phyloP scores from a whole-genome alignment of 805 yeast species.

The Spathaspora girioi region DNA sequence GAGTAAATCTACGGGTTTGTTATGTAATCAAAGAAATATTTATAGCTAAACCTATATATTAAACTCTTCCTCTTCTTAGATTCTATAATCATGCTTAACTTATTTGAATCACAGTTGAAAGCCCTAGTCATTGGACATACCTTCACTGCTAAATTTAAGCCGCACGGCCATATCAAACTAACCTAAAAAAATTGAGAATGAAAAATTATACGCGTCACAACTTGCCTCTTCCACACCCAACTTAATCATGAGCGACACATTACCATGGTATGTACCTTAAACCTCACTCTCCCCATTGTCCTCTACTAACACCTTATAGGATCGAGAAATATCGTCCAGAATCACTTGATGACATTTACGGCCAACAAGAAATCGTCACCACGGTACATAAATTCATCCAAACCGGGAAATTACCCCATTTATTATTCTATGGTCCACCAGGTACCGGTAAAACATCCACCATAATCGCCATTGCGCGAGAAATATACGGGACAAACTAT shows the following conservation, averaged over 20 bases:
- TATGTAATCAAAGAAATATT: too few species aligned
- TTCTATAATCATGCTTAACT: too few species aligned
- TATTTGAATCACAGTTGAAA: too few species aligned
- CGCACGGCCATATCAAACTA: too few species aligned
- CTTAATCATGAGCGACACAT: slow-evolving; percentile 8
- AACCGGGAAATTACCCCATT: slow-evolving; percentile 83
- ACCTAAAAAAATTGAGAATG: too few species aligned
- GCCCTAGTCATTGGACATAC: too few species aligned
- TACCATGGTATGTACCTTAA: slow-evolving; percentile 49
- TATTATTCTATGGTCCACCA: slow-evolving; percentile 91
- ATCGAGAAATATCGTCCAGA: slow-evolving; percentile 94
- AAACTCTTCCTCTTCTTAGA: too few species aligned
- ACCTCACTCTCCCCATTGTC: not conserved
- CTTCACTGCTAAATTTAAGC: too few species aligned
- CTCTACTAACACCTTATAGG: slow-evolving; percentile 38
- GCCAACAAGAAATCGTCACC: slow-evolving; percentile 81
- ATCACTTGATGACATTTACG: slow-evolving; percentile 81
- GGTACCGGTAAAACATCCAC: slow-evolving; percentile 94
- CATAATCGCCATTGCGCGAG: slow-evolving; percentile 75
- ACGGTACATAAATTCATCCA: slow-evolving; percentile 83
- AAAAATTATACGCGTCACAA: too few species aligned
- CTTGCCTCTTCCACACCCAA: not conserved
- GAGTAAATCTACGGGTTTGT: too few species aligned
- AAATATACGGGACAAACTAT: slow-evolving; percentile 76
- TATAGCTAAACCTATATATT: too few species aligned